phyloP scores from a whole-genome alignment of 306 rosid species.

The Vigna radiata region DNA sequence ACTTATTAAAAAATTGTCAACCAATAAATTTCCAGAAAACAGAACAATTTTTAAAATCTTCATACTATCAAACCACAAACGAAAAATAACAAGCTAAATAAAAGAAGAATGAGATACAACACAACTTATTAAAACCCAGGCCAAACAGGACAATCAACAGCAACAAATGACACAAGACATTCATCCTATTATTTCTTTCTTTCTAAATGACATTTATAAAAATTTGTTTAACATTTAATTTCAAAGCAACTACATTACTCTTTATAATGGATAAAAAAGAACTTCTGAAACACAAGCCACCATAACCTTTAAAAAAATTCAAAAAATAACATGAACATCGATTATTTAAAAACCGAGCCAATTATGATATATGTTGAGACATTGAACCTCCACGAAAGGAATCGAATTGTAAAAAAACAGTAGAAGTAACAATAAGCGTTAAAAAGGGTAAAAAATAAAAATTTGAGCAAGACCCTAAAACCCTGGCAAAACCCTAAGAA shows the following conservation, averaged over 20 bases:
- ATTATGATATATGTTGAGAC: neutral
- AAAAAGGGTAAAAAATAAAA: neutral
- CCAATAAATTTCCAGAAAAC: neutral
- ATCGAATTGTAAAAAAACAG: neutral
- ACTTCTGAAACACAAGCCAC: neutral
- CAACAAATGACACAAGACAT: constrained; percentile 1
- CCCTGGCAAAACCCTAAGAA: constrained; percentile 68
- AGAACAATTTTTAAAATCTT: neutral
- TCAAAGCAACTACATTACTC: neutral
- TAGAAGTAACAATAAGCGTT: too few species aligned
- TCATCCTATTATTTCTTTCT: neutral
- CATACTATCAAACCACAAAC: neutral
- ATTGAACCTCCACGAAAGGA: neutral
- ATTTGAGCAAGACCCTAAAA: constrained; percentile 46
- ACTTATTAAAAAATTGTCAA: neutral
- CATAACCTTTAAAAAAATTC: neutral
- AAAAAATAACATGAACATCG: neutral
- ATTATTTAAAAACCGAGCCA: neutral
- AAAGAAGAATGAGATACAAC: neutral
- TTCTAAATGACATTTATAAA: neutral
- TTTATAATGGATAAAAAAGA: neutral
- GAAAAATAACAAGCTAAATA: neutral
- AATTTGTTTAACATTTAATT: neutral
- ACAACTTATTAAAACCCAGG: neutral
- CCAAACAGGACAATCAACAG: constrained; percentile 4